A percentile compares a stretch with the other conserved stretches of the same genome.
phyloP scores from a whole-genome alignment of 192 early-diverging fungal species.

The Spizellomyces punctatus region DNA sequence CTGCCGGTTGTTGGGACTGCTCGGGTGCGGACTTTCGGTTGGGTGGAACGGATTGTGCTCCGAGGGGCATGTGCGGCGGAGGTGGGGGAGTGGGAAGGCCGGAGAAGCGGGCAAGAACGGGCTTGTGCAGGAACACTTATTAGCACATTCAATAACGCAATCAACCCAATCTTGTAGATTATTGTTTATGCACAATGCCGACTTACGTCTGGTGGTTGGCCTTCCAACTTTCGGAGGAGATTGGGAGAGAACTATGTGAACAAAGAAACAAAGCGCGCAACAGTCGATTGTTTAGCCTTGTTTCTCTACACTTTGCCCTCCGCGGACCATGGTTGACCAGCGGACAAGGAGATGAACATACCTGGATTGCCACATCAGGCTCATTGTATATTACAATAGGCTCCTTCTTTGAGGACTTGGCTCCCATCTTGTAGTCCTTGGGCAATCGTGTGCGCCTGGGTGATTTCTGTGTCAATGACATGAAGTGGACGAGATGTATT shows the following conservation, averaged over 20 bases:
- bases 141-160: too few species aligned
- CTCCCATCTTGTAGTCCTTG: conserved; percentile 19
- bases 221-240: conserved; percentile 35
- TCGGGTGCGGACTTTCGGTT: too few species aligned
- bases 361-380: conserved; percentile 33
- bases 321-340: background rate
- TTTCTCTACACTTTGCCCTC: background rate
- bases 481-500: too few species aligned
- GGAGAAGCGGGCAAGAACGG: conserved; percentile 4
- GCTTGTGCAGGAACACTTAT: background rate
- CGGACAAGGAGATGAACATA: background rate
- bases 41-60: too few species aligned
- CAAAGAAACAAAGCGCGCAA: too few species aligned
- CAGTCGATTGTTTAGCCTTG: background rate
- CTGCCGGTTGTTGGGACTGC: too few species aligned
- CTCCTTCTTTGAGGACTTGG: conserved; percentile 29
- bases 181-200: background rate
- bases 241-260: conserved; percentile 28
- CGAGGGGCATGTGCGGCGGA: too few species aligned
- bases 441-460: background rate
- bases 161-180: too few species aligned
- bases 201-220: conserved; percentile 25
- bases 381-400: conserved; percentile 39
- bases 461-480: background rate
- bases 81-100: conserved; percentile 3